phyloP scores from a whole-genome alignment of 805 yeast genomes.

The Priceomyces medius region DNA sequence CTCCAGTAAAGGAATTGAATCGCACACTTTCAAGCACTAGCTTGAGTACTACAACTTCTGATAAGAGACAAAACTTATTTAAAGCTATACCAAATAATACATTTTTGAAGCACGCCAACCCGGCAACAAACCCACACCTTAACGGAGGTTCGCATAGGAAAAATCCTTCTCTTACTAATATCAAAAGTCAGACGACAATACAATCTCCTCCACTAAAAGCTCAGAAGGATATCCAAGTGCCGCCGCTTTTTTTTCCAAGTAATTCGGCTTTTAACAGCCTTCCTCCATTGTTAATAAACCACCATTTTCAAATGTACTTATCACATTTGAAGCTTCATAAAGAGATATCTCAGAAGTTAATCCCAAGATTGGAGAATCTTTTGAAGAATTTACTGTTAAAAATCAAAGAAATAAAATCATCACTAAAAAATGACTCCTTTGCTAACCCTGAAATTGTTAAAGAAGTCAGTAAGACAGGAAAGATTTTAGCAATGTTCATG shows the following conservation, averaged over 20 bases:
- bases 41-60: slow-evolving; percentile 5
- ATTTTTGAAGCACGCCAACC: slow-evolving; percentile 10
- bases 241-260: slow-evolving; percentile 18
- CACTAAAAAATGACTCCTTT: slow-evolving; percentile 41
- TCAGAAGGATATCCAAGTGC: slow-evolving; percentile 18
- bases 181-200: slow-evolving; percentile 1
- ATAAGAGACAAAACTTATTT: slow-evolving; percentile 22
- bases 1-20: slow-evolving; percentile 20
- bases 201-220: slow-evolving; percentile 4
- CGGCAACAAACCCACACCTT: slow-evolving; percentile 13
- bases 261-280: slow-evolving; percentile 24
- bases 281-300: slow-evolving; percentile 33
- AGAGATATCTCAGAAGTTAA: slow-evolving; percentile 31
- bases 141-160: slow-evolving; percentile 12
- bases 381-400: slow-evolving; percentile 34
- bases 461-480: slow-evolving; percentile 59
- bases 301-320: slow-evolving; percentile 30
- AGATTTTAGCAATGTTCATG: slow-evolving; percentile 40
- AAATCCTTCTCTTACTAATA: slow-evolving; percentile 9
- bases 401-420: slow-evolving; percentile 41
- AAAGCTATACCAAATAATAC: slow-evolving; percentile 23
- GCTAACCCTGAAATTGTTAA: slow-evolving; percentile 34
- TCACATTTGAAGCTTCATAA: slow-evolving; percentile 27
- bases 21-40: slow-evolving; percentile 8
- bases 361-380: slow-evolving; percentile 38